phyloP scores from a whole-genome alignment of 2,329 filamentous ascomycete species.

The Dothideomycetidae sp. region DNA sequence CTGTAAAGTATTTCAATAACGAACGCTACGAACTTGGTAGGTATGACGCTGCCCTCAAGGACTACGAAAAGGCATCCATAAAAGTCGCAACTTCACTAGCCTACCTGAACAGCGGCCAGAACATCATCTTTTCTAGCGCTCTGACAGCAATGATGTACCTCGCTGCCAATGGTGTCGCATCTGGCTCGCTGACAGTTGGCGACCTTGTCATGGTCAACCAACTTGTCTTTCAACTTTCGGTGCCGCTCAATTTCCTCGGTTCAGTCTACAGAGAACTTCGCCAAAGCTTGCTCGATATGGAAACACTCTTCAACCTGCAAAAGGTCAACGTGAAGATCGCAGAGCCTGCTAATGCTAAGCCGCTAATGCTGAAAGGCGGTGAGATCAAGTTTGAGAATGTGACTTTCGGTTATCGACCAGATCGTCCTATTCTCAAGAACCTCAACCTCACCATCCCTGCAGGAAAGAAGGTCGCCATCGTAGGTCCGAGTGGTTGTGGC shows the following conservation, averaged over 20 bases:
- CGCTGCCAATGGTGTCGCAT: slow-evolving; percentile 75
- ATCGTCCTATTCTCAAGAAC: slow-evolving; percentile 75
- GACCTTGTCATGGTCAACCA: slow-evolving; percentile 99
- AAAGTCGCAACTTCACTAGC: slow-evolving; percentile 91
- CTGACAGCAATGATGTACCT: slow-evolving; percentile 98
- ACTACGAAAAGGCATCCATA: slow-evolving; percentile 89
- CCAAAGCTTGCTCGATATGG: slow-evolving; percentile 94
- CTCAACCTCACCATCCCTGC: slow-evolving; percentile 81
- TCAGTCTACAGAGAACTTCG: slow-evolving; percentile 92
- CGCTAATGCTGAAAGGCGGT: slow-evolving; percentile 61
- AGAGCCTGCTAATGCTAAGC: slow-evolving; percentile 59
- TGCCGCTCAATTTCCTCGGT: slow-evolving; percentile 94
- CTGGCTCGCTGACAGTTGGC: slow-evolving; percentile 71
- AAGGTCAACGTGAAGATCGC: slow-evolving; percentile 85
- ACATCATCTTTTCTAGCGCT: slow-evolving; percentile 89
- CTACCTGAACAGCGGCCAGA: slow-evolving; percentile 87
- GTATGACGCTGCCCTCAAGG: slow-evolving; percentile 73
- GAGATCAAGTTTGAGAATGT: slow-evolving; percentile 94
- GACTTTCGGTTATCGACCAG: slow-evolving; percentile 77
- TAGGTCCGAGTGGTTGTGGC: slow-evolving; percentile 88
- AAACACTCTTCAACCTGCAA: slow-evolving; percentile 92
- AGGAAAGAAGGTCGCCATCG: slow-evolving; percentile 89
- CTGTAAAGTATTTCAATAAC: slow-evolving; percentile 99
- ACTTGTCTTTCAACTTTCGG: slow-evolving; percentile 92
- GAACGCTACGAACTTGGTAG: slow-evolving; percentile 84